Base-by-base conservation (phyloP, 2,329 filamentous ascomycete genomes). In the Huntiella omanensis region DNA sequence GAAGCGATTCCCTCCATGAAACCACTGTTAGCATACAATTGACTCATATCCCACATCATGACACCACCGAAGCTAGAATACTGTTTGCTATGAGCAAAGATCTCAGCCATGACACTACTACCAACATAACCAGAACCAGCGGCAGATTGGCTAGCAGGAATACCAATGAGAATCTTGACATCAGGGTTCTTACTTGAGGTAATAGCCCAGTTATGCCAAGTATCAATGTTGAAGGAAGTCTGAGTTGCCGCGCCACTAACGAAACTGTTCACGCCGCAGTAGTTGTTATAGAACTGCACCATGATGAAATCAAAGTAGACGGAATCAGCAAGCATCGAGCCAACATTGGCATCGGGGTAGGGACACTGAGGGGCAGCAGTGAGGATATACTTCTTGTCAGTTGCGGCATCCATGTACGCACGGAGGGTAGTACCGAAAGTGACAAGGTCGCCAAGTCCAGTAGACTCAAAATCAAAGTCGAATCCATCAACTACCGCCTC, bases 121-220 rank as follows among this genome's bases (percentile, higher is more conserved):
- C 50, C 45, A 22, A 67, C 54, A 51, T 68, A 69, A 8, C 58
- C 58, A 5, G 55, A 59, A 16, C 72, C 71, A 5, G 45, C 45
- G 2, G 58, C 54, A 0, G 39, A 47, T 1, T 52, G 22, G 12
- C 55, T 55, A 3, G 60, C 61, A 3, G 65, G 63, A 10, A 70
- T 58, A 34, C 67, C 67, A 40, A 69, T 55, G 51, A 61, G 67
- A 40, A 70, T 55, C 58, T 68, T 67, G 36, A 66, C 63, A 7
- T 58, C 52, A 43, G 56, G 60, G 59, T 81, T 82, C 50, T 66
- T 62, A 52, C 70, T 74, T 3, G 62, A 63, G 0, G 58, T 67
- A 54, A 66, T 67, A 15, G 77, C 77, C 77, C 77, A 83, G 49
- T 61, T 63, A 56, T 83, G 72, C 67, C 67, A 70, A 10, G 55